Conservation (phyloP, 768 basidiomycete species). For the Trametes maxima region DNA sequence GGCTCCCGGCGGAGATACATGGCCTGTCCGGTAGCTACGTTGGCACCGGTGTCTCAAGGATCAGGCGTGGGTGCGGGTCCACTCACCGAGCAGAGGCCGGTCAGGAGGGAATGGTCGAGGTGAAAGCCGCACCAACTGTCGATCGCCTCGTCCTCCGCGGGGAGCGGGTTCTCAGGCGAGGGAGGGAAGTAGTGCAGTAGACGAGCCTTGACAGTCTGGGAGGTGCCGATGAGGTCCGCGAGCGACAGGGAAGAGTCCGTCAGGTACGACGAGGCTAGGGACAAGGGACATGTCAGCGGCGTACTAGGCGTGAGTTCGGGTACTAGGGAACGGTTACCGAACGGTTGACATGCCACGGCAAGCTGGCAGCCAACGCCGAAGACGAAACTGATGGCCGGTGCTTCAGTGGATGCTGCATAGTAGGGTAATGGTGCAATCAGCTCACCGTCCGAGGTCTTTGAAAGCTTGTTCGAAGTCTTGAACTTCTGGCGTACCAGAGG, state of each 20-base stretch:
- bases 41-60: not conserved
- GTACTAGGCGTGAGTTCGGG: not conserved
- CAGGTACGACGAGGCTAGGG: slow-evolving; percentile 63
- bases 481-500: slow-evolving; percentile 57
- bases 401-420: not conserved
- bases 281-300: slow-evolving; percentile 1
- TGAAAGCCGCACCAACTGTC: slow-evolving; percentile 97
- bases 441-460: slow-evolving; percentile 78
- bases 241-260: slow-evolving; percentile 70
- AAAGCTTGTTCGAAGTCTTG: slow-evolving; percentile 87
- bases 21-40: slow-evolving; percentile 50
- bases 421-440: not conserved
- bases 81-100: slow-evolving; percentile 86
- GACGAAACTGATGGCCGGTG: slow-evolving; percentile 54
- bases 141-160: slow-evolving; percentile 60
- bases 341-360: slow-evolving; percentile 87
- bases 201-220: slow-evolving; percentile 88
- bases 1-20: slow-evolving; percentile 71
- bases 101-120: slow-evolving; percentile 87
- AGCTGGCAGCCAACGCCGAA: slow-evolving; percentile 82
- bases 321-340: slow-evolving; percentile 55
- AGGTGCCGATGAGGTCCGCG: slow-evolving; percentile 67
- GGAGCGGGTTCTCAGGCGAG: slow-evolving; percentile 39
- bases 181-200: slow-evolving; percentile 96
- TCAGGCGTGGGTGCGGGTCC: too few relatives aligned